A percentile compares a stretch with the other conserved stretches of the same genome.
phyloP scores from a whole-genome alignment of 352 stramenopile genomes.

The Phytophthora pinifolia region DNA sequence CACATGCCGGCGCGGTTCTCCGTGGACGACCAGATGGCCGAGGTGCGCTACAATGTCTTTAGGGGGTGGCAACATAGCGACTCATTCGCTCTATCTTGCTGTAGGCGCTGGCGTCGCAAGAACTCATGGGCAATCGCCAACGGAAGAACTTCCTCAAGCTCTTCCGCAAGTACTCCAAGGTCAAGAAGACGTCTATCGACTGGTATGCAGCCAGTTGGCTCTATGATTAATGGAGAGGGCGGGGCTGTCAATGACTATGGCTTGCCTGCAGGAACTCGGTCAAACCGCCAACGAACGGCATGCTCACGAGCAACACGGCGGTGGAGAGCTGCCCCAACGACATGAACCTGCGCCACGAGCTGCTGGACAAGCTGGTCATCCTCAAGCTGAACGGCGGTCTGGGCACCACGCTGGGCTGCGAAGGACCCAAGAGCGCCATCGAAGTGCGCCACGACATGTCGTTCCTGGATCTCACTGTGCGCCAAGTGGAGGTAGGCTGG shows the following conservation, averaged over 20 bases:
- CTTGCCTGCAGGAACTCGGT: constrained; percentile 62
- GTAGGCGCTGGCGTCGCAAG: constrained; percentile 71
- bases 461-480: constrained; percentile 99
- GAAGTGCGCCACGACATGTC: constrained; percentile 93
- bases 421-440: constrained; percentile 92
- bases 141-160: constrained; percentile 90
- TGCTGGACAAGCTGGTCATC: constrained; percentile 96
- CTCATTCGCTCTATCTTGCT: constrained; percentile 1
- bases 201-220: constrained; percentile 39
- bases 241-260: neutral
- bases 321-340: constrained; percentile 90
- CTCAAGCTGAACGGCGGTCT: constrained; percentile 99
- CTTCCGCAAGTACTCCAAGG: constrained; percentile 88
- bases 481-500: constrained; percentile 92
- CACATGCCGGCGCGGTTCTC: constrained; percentile 84
- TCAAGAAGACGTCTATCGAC: constrained; percentile 81
- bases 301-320: constrained; percentile 73
- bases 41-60: constrained; percentile 35
- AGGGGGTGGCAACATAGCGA: neutral
- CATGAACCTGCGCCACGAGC: constrained; percentile 91
- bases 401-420: constrained; percentile 97
- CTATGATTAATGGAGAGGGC: too few relatives aligned
- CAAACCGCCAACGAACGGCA: constrained; percentile 66
- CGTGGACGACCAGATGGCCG: constrained; percentile 87
- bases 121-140: constrained; percentile 79